These are phyloP conservation scores for Aureobasidium leucospermi DNA, from an alignment of 2,329 filamentous ascomycete species.

Conservation along the genomic window DNA sequence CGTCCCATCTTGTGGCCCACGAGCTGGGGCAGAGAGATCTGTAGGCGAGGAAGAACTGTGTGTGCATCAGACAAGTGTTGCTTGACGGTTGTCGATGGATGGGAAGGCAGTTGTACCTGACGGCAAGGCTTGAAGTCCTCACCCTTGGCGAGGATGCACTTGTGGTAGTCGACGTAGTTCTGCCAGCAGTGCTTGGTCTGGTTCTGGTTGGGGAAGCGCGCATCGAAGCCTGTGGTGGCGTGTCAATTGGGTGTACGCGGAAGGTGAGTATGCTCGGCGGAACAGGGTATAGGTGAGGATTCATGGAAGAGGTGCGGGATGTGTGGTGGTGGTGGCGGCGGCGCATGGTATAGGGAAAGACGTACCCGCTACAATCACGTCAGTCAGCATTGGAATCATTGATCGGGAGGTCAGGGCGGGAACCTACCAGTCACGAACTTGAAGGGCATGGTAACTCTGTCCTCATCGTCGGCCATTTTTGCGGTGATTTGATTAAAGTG, in stretches of 20 bases:
- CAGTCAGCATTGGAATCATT: conserved; percentile 20
- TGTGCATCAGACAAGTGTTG: neutral
- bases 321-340: neutral
- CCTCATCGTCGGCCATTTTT: conserved; percentile 88
- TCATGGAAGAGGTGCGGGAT: neutral
- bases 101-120: conserved; percentile 56
- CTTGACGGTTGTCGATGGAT: neutral
- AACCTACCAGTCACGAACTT: conserved; percentile 98
- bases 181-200: conserved; percentile 99
- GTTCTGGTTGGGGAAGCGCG: conserved; percentile 98
- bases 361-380: conserved; percentile 14
- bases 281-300: neutral
- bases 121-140: conserved; percentile 96
- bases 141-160: conserved; percentile 97
- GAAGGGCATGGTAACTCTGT: conserved; percentile 96
- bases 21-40: conserved; percentile 92
- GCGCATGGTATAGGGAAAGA: neutral
- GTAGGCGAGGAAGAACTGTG: conserved; percentile 91
- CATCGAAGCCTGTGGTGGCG: conserved; percentile 72
- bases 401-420: conserved; percentile 27
- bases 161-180: conserved; percentile 99
- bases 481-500: conserved; percentile 30
- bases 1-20: conserved; percentile 94
- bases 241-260: conserved; percentile 3
- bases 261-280: neutral